These are phyloP conservation scores for Sonneratia alba DNA, from an alignment of 345 rosid species.

Conservation along the genomic window DNA sequence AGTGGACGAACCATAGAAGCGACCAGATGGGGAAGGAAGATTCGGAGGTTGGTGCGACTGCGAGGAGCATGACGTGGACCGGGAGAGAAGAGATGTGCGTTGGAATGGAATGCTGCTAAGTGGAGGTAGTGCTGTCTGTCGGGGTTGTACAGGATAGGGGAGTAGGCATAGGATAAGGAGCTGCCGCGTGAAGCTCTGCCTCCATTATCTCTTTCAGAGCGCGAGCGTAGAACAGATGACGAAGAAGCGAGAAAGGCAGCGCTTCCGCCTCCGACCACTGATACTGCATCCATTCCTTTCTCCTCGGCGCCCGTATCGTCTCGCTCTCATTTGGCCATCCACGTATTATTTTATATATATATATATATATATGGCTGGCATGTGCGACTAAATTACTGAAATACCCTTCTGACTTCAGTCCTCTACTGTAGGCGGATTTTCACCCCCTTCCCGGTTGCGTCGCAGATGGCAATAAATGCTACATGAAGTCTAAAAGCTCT, in stretches of 20 bases:
- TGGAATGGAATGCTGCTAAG: slow-evolving; percentile 41
- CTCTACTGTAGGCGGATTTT: background rate
- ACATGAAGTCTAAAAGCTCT: no score
- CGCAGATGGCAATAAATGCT: no score
- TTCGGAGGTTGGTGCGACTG: slow-evolving; percentile 38
- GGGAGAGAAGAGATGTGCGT: slow-evolving; percentile 43
- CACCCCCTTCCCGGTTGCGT: no score
- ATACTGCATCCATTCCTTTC: slow-evolving; percentile 6
- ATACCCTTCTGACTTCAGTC: background rate
- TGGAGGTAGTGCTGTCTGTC: slow-evolving; percentile 7
- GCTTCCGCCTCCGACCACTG: slow-evolving; percentile 4
- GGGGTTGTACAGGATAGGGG: slow-evolving; percentile 3
- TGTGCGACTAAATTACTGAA: background rate
- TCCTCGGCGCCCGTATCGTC: background rate
- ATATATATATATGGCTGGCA: background rate
- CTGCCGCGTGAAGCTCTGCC: background rate
- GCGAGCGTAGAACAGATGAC: slow-evolving; percentile 1
- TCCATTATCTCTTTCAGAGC: background rate
- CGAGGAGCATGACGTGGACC: slow-evolving; percentile 20
- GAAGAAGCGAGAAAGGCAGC: slow-evolving; percentile 1
- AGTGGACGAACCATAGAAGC: slow-evolving; percentile 57
- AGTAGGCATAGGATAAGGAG: slow-evolving; percentile 6
- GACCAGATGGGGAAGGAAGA: slow-evolving; percentile 79
- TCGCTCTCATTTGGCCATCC: background rate
- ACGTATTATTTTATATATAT: no score